phyloP scores from a whole-genome alignment of 495 filamentous ascomycete genomes.

The Aspergillus avenaceus region DNA sequence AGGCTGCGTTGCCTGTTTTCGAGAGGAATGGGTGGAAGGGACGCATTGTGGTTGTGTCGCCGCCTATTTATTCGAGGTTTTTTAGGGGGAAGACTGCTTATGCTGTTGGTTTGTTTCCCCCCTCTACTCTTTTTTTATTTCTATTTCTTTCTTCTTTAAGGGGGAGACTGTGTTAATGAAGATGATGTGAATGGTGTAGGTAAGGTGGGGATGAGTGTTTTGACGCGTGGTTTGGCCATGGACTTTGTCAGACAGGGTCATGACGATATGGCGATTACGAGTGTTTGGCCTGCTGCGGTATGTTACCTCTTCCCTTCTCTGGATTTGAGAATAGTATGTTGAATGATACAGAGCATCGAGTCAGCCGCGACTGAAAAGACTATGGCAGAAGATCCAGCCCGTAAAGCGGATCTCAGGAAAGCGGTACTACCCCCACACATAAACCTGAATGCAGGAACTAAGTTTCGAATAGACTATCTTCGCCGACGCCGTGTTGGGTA shows the following conservation, averaged over 20 bases:
- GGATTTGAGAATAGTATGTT: conserved; percentile 3
- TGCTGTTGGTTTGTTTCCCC: conserved; percentile 57
- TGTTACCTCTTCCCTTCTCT: conserved; percentile 18
- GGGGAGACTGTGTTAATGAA: neutral
- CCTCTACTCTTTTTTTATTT: neutral
- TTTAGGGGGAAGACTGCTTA: conserved; percentile 85
- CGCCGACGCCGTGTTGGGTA: conserved; percentile 73
- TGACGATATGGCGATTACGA: conserved; percentile 69
- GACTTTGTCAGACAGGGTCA: conserved; percentile 68
- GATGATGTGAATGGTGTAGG: conserved; percentile 19
- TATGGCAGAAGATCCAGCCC: conserved; percentile 33
- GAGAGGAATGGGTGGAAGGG: conserved; percentile 50
- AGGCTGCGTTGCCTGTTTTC: conserved; percentile 62
- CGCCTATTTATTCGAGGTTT: conserved; percentile 81
- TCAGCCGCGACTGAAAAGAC: conserved; percentile 63
- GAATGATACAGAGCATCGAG: conserved; percentile 42
- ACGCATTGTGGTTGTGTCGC: conserved; percentile 74
- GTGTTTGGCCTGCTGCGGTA: conserved; percentile 77
- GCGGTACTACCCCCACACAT: no score
- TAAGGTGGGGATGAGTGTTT: conserved; percentile 79
- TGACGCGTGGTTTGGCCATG: conserved; percentile 79
- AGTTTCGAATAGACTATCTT: conserved; percentile 54
- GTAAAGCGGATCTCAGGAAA: conserved; percentile 57
- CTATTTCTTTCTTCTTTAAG: neutral
- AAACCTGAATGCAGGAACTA: neutral